Conservation (phyloP, 169 alveolate genomes). For the Plasmodium yoelii region DNA sequence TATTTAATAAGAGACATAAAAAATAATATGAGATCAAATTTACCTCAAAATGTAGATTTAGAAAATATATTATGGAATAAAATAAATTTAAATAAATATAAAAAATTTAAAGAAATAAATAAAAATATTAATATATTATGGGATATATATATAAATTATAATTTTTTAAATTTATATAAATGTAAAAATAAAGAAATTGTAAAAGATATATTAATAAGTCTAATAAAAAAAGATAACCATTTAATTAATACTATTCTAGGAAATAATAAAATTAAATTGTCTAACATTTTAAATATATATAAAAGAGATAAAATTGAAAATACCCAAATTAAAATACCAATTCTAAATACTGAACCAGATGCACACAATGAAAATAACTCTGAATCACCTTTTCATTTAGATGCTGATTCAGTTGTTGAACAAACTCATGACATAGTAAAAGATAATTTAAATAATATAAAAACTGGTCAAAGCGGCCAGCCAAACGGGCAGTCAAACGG, state of each 20-base stretch:
- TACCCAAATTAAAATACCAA: no score
- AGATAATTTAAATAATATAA: no score
- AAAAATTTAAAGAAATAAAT: neutral
- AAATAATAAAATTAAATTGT: neutral
- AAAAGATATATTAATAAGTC: conserved; percentile 6
- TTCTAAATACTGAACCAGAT: no score
- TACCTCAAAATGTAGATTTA: conserved; percentile 39
- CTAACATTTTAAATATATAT: neutral
- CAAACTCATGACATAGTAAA: no score
- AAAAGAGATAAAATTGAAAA: no score
- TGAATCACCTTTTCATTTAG: no score
- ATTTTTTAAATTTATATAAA: conserved; percentile 4
- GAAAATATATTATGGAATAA: conserved; percentile 31
- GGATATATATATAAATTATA: conserved; percentile 19
- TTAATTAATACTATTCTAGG: conserved; percentile 12
- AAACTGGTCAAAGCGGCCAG: no score
- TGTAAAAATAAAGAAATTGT: conserved; percentile 20
- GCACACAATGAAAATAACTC: no score
- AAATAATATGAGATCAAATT: neutral
- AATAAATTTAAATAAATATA: conserved; percentile 10
- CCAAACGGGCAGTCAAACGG: no score
- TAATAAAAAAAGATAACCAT: conserved; percentile 23
- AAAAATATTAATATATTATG: conserved; percentile 25
- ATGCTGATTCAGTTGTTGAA: no score
- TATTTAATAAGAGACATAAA: neutral